Percentiles rank a stretch among this genome's conserved stretches.
Conservation (phyloP, 257 asterid genomes). For the Lycium ferocissimum region DNA sequence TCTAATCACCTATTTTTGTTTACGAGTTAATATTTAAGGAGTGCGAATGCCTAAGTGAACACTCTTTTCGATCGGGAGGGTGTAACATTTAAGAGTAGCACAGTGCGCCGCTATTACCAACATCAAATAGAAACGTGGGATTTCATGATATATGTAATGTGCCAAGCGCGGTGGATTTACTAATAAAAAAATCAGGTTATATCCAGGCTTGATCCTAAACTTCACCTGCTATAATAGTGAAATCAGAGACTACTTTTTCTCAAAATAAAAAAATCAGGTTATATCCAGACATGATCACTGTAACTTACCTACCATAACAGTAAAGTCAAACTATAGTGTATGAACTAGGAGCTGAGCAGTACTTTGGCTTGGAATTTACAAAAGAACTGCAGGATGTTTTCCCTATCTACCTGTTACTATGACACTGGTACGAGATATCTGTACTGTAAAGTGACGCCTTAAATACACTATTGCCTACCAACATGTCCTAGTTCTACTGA, state of each 20-base stretch:
- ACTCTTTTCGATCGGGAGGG: too few relatives aligned
- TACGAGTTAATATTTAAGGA: too few relatives aligned
- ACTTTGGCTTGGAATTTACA: background rate
- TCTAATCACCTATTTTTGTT: too few relatives aligned
- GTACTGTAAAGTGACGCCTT: background rate
- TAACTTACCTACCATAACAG: background rate
- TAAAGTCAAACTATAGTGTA: background rate
- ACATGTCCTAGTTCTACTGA: constrained; percentile 33
- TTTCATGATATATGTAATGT: background rate
- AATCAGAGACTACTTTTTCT: background rate
- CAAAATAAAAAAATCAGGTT: background rate
- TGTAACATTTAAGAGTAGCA: too few relatives aligned
- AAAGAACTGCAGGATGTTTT: background rate
- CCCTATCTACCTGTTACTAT: background rate
- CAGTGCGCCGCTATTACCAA: too few relatives aligned
- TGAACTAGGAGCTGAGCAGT: background rate
- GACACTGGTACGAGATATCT: background rate
- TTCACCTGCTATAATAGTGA: background rate
- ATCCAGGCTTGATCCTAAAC: background rate
- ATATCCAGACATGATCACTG: too few relatives aligned
- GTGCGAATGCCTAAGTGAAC: too few relatives aligned
- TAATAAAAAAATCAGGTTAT: background rate
- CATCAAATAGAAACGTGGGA: background rate
- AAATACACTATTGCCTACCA: constrained; percentile 4
- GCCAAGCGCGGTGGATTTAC: background rate